A percentile compares a stretch with the other conserved stretches of the same genome.
Evolutionary conservation across 495 filamentous ascomycete genomes (phyloP).

Genomic region (Penicillium samsonianum): DNA sequence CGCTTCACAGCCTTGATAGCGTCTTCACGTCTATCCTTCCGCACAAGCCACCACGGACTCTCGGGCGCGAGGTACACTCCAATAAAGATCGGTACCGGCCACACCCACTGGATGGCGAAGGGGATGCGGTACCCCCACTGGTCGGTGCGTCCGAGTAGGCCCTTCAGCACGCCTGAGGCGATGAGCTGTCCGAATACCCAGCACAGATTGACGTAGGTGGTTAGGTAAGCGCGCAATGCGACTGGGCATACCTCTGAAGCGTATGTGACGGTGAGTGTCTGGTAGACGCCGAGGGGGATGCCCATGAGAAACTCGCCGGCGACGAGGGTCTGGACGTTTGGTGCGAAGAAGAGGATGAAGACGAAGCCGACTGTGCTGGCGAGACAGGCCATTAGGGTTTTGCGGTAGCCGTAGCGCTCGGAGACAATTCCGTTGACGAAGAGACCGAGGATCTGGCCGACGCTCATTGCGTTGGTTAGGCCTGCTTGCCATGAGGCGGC

Average conservation of each 20-base stretch:
- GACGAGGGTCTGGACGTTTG: slow-evolving; percentile 63
- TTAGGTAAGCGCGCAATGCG: slow-evolving; percentile 67
- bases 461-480: slow-evolving; percentile 61
- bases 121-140: slow-evolving; percentile 67
- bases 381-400: slow-evolving; percentile 66
- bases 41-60: slow-evolving; percentile 79
- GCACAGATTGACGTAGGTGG: slow-evolving; percentile 78
- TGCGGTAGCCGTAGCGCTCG: slow-evolving; percentile 67
- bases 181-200: slow-evolving; percentile 77
- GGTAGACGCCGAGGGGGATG: slow-evolving; percentile 79
- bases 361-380: slow-evolving; percentile 63
- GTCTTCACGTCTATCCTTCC: slow-evolving; percentile 63
- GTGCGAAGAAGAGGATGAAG: slow-evolving; percentile 73
- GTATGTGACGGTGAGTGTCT: slow-evolving; percentile 74
- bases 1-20: slow-evolving; percentile 66
- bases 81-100: slow-evolving; percentile 69
- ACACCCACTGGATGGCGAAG: slow-evolving; percentile 79
- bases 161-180: slow-evolving; percentile 59
- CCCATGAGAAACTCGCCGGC: slow-evolving; percentile 71
- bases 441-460: slow-evolving; percentile 71
- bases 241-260: slow-evolving; percentile 80
- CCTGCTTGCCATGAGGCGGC: slow-evolving; percentile 68
- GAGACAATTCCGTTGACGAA: slow-evolving; percentile 64
- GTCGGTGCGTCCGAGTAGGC: slow-evolving; percentile 52
- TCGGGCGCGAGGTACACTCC: slow-evolving; percentile 72